Conservation (phyloP, 2,329 filamentous ascomycete species). For the Rutstroemia sp. region DNA sequence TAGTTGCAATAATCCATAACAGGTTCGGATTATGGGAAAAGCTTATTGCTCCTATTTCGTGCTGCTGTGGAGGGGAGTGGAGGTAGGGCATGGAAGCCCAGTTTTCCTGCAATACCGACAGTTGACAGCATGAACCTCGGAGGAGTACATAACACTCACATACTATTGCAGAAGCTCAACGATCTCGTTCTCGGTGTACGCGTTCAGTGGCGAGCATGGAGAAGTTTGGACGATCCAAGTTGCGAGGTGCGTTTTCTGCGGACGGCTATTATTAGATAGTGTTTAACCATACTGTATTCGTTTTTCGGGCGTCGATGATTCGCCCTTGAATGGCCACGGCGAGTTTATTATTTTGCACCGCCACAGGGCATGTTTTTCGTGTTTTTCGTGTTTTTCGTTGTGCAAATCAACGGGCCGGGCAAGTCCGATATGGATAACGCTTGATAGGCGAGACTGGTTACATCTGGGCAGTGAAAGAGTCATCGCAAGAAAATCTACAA, state of each 20-base stretch:
- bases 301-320: background rate
- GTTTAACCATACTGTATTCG: background rate
- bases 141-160: background rate
- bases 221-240: background rate
- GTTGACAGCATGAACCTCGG: constrained; percentile 7
- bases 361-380: background rate
- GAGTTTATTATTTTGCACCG: constrained; percentile 1
- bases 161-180: background rate
- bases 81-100: background rate
- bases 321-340: background rate
- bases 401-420: constrained; percentile 3
- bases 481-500: background rate
- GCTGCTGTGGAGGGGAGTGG: background rate
- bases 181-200: constrained; percentile 3
- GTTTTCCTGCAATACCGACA: constrained; percentile 1
- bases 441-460: background rate
- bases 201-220: constrained; percentile 7
- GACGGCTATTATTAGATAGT: constrained; percentile 1
- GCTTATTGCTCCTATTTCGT: background rate
- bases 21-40: background rate
- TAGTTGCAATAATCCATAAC: background rate
- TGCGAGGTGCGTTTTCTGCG: too few species aligned
- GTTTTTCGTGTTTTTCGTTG: background rate
- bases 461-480: background rate
- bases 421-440: background rate